Percentiles rank a stretch among this genome's conserved stretches.
These are phyloP conservation scores for Elaeagnus macrophylla DNA, from an alignment of 306 rosid species.

Conservation along the genomic window DNA sequence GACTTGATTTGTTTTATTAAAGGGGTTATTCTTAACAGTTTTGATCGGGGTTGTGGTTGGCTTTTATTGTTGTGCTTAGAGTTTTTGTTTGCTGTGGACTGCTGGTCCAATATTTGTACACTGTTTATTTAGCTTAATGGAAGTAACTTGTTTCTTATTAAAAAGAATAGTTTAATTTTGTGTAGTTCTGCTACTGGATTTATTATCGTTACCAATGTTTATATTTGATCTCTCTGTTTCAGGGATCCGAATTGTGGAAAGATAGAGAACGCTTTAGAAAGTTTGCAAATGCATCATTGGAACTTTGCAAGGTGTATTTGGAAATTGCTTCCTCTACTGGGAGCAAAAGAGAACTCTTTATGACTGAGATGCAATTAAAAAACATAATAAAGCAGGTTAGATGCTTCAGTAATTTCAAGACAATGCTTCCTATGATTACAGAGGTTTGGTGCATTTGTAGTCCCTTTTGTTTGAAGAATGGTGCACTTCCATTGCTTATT, in stretches of 20 bases:
- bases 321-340: constrained; percentile 59
- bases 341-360: constrained; percentile 47
- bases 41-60: too few species aligned
- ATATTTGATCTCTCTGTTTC: not conserved
- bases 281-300: constrained; percentile 75
- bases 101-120: too few species aligned
- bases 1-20: too few species aligned
- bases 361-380: constrained; percentile 88
- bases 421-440: constrained; percentile 1
- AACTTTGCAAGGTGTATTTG: constrained; percentile 73
- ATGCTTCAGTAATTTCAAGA: constrained; percentile 2
- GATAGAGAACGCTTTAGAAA: constrained; percentile 54
- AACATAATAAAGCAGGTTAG: constrained; percentile 73
- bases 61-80: too few species aligned
- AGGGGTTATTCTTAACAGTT: too few species aligned
- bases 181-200: not conserved
- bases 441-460: not conserved
- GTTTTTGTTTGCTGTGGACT: too few species aligned
- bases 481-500: not conserved
- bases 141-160: too few species aligned
- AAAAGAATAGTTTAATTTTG: too few species aligned
- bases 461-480: not conserved
- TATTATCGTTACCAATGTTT: not conserved
- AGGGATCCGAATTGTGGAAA: constrained; percentile 92
- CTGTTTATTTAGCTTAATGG: too few species aligned